A percentile compares a stretch with the other conserved stretches of the same genome.
These are phyloP conservation scores for Annulohypoxylon bovei DNA, from an alignment of 495 filamentous ascomycete genomes.

Conservation along the genomic window DNA sequence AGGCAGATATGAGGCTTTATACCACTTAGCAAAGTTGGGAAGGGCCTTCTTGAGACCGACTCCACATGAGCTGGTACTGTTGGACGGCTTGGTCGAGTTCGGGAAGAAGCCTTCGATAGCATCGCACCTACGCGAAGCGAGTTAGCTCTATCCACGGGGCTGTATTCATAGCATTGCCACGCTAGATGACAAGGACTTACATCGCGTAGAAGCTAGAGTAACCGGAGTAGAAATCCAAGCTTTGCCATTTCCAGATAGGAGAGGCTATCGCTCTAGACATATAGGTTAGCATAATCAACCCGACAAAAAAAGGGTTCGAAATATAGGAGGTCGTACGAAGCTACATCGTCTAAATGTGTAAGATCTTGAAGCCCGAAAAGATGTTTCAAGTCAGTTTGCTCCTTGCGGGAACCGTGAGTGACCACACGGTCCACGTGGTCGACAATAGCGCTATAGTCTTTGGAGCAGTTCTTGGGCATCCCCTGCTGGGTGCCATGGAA, in stretches of 20 bases:
- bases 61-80: constrained; percentile 53
- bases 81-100: constrained; percentile 41
- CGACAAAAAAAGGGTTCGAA: not conserved
- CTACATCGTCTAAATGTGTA: constrained; percentile 66
- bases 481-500: constrained; percentile 66
- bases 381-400: constrained; percentile 61
- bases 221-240: constrained; percentile 56
- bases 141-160: not conserved
- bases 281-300: constrained; percentile 18
- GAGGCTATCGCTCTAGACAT: constrained; percentile 57
- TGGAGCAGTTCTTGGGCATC: constrained; percentile 70
- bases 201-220: constrained; percentile 64
- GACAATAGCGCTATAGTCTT: constrained; percentile 63
- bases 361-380: constrained; percentile 65
- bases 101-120: constrained; percentile 47
- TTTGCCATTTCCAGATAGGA: constrained; percentile 69
- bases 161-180: not conserved
- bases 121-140: constrained; percentile 41
- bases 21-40: constrained; percentile 64
- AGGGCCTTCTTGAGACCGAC: constrained; percentile 67
- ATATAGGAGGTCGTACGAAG: constrained; percentile 46
- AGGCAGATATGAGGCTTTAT: constrained; percentile 57
- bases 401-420: constrained; percentile 48
- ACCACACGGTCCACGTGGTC: constrained; percentile 64
- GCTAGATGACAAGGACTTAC: constrained; percentile 45